A percentile compares a stretch with the other conserved stretches of the same genome.
phyloP scores from a whole-genome alignment of 139 green algal genomes.

The Auxenochlorella pyrenoidosa region DNA sequence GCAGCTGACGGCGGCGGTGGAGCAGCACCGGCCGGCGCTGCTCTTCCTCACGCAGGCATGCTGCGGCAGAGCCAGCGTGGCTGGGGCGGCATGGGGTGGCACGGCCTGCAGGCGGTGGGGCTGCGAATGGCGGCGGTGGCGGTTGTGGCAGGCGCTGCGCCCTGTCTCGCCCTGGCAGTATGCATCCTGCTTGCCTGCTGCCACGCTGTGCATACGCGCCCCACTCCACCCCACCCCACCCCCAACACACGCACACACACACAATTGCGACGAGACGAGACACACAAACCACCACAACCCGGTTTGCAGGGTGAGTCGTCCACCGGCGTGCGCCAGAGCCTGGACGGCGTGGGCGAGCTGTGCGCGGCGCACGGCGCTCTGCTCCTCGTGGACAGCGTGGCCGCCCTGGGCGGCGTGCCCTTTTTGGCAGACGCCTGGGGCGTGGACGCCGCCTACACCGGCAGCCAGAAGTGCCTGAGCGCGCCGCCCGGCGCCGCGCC shows the following conservation, averaged over 20 bases:
- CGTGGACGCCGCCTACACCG: slow-evolving; percentile 75
- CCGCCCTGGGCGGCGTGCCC: slow-evolving; percentile 87
- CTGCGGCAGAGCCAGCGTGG: not conserved
- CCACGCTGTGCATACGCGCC: too few relatives aligned
- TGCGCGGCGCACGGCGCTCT: slow-evolving; percentile 82
- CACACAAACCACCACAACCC: too few relatives aligned
- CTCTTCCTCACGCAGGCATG: slow-evolving; percentile 84
- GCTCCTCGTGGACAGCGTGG: slow-evolving; percentile 95
- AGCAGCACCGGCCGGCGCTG: slow-evolving; percentile 81
- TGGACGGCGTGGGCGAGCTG: slow-evolving; percentile 83
- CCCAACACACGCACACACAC: too few relatives aligned
- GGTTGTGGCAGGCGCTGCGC: too few relatives aligned
- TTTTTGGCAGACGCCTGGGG: slow-evolving; percentile 71
- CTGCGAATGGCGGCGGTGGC: too few relatives aligned
- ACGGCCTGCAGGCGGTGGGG: too few relatives aligned
- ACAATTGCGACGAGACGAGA: too few relatives aligned
- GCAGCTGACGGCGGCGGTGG: slow-evolving; percentile 67
- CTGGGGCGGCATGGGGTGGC: not conserved
- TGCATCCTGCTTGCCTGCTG: too few relatives aligned
- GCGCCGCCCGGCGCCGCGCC: slow-evolving; percentile 81
- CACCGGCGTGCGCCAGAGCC: slow-evolving; percentile 82
- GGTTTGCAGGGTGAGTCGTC: slow-evolving; percentile 79
- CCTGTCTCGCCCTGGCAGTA: not conserved
- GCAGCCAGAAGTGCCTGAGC: slow-evolving; percentile 91
- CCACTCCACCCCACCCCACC: not conserved